phyloP scores from a whole-genome alignment of 169 alveolate species.

The Ichthyophthirius multifiliis region DNA sequence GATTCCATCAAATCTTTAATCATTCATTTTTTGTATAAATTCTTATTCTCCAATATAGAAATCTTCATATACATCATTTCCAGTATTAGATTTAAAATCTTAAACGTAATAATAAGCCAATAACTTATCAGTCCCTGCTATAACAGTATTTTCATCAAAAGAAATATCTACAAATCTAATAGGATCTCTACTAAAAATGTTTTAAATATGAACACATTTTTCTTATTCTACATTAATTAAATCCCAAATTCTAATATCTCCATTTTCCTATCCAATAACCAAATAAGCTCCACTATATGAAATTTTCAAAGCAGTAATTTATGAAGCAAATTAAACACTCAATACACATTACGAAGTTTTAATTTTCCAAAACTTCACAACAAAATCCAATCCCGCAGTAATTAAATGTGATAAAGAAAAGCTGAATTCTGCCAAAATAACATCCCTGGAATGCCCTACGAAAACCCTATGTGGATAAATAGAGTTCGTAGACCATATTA shows the following conservation, averaged over 20 bases:
- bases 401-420: neutral
- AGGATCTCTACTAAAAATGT: neutral
- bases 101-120: neutral
- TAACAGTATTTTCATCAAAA: neutral
- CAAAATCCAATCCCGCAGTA: neutral
- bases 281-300: neutral
- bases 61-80: neutral
- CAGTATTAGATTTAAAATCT: neutral
- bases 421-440: neutral
- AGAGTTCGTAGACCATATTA: neutral
- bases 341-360: neutral
- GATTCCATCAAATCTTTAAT: neutral
- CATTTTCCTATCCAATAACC: neutral
- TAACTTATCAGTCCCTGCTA: neutral
- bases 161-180: neutral
- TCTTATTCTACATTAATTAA: neutral
- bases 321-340: neutral
- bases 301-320: neutral
- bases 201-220: neutral
- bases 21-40: neutral
- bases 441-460: neutral
- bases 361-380: neutral
- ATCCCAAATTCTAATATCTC: neutral
- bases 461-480: neutral
- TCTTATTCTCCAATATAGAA: neutral